phyloP scores from a whole-genome alignment of 192 early-diverging fungal genomes.

The Coemansia biformis region DNA sequence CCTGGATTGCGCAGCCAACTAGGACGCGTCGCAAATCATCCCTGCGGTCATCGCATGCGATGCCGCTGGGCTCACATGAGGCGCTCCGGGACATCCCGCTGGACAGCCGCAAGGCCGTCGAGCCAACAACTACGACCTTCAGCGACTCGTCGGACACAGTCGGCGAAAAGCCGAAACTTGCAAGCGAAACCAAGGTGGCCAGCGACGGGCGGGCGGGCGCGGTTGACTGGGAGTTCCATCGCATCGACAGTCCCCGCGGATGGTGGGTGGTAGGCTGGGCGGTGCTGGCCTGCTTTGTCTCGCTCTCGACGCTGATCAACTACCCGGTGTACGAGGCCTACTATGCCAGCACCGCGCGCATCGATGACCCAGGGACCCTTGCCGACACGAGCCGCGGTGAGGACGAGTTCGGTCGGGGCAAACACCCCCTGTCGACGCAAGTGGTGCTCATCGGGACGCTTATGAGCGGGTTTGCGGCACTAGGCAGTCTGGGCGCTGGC shows the following conservation, averaged over 20 bases:
- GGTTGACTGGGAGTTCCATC: conserved; percentile 32
- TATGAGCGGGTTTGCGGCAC: conserved; percentile 18
- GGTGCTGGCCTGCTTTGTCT: conserved; percentile 16
- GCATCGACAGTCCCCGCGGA: conserved; percentile 5
- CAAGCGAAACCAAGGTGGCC: neutral
- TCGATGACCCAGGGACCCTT: neutral
- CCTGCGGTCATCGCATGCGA: neutral
- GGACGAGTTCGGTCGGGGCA: conserved; percentile 4
- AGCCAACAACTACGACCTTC: neutral
- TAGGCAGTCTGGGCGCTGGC: conserved; percentile 17
- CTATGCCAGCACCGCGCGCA: conserved; percentile 6
- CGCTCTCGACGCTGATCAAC: conserved; percentile 28
- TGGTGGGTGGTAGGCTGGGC: conserved; percentile 31
- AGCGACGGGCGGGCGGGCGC: neutral
- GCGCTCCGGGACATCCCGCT: conserved; percentile 17
- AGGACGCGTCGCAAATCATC: conserved; percentile 4
- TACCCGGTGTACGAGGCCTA: conserved; percentile 36
- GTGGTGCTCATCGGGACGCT: conserved; percentile 28
- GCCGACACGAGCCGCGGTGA: conserved; percentile 1
- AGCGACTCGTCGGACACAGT: conserved; percentile 1
- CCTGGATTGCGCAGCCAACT: conserved; percentile 24
- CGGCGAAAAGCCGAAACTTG: conserved; percentile 7
- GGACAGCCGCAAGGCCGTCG: no score
- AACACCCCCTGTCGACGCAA: conserved; percentile 1
- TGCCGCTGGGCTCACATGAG: neutral